Percentiles rank a stretch among this genome's conserved stretches.
phyloP scores from a whole-genome alignment of 2,329 filamentous ascomycete genomes.

The Colletotrichum echinochloae region DNA sequence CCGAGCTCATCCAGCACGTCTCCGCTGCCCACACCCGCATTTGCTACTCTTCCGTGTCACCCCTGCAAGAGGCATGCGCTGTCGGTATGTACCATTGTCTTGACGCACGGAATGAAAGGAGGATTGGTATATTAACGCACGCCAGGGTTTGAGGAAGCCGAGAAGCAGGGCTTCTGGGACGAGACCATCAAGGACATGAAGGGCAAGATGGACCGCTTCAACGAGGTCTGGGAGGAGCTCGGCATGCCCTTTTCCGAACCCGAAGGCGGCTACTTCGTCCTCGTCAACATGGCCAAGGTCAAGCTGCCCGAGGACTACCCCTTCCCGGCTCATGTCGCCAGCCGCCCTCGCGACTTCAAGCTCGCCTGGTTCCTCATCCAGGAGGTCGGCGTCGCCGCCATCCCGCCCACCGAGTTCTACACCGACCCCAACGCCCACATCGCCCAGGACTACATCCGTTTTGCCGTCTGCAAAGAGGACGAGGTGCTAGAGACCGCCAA shows the following conservation, averaged over 20 bases:
- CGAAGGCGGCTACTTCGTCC: constrained; percentile 96
- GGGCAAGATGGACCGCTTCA: constrained; percentile 88
- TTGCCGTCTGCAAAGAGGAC: constrained; percentile 97
- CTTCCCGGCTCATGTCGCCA: constrained; percentile 90
- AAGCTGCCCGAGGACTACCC: constrained; percentile 85
- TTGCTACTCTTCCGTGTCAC: constrained; percentile 94
- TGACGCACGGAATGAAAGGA: background rate
- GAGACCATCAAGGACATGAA: constrained; percentile 88
- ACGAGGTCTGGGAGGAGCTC: constrained; percentile 81
- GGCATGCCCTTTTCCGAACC: constrained; percentile 87
- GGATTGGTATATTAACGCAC: constrained; percentile 9
- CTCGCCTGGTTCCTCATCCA: constrained; percentile 97
- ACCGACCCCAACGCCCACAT: constrained; percentile 85
- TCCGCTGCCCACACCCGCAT: constrained; percentile 94
- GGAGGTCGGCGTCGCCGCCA: constrained; percentile 94
- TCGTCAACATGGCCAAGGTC: constrained; percentile 93
- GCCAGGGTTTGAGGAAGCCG: constrained; percentile 85
- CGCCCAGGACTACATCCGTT: constrained; percentile 92
- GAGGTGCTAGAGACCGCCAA: constrained; percentile 84
- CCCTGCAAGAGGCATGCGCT: constrained; percentile 92
- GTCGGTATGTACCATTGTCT: constrained; percentile 64
- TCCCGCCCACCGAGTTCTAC: constrained; percentile 97
- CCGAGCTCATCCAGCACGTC: constrained; percentile 90
- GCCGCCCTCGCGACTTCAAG: constrained; percentile 91
- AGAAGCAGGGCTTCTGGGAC: constrained; percentile 88